A percentile compares a stretch with the other conserved stretches of the same genome.
Conservation (phyloP, 306 rosid genomes). For the Trifolium repens region DNA sequence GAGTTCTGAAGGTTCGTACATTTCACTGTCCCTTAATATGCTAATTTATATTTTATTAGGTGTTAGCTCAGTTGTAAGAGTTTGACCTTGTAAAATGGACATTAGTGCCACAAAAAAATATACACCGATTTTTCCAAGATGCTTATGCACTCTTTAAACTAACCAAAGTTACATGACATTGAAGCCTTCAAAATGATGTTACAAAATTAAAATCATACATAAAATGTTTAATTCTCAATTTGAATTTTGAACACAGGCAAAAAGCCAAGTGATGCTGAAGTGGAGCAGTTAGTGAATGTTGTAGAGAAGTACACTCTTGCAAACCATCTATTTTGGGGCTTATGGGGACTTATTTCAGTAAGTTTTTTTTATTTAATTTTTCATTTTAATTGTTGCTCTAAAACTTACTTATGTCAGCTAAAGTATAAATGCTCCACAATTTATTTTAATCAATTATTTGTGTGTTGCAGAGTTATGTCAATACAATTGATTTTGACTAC, state of each 20-base stretch:
- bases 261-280: conserved; percentile 59
- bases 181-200: conserved; percentile 6
- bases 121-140: background rate
- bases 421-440: background rate
- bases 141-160: conserved; percentile 15
- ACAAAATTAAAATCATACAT: conserved; percentile 2
- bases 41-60: background rate
- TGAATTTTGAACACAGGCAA: conserved; percentile 52
- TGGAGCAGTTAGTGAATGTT: conserved; percentile 56
- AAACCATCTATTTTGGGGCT: conserved; percentile 89
- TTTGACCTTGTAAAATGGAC: background rate
- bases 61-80: background rate
- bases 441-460: conserved; percentile 2
- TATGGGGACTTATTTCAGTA: conserved; percentile 97
- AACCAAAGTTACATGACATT: conserved; percentile 6
- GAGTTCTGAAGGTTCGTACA: conserved; percentile 68
- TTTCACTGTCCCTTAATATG: background rate
- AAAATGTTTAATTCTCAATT: conserved; percentile 1
- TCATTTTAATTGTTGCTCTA: background rate
- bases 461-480: conserved; percentile 68
- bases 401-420: background rate
- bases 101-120: background rate
- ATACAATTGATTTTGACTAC: conserved; percentile 89
- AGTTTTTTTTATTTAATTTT: conserved; percentile 6
- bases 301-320: conserved; percentile 74